phyloP scores from a whole-genome alignment of 176 grass and related monocot species.

The Triticum timopheevii region DNA sequence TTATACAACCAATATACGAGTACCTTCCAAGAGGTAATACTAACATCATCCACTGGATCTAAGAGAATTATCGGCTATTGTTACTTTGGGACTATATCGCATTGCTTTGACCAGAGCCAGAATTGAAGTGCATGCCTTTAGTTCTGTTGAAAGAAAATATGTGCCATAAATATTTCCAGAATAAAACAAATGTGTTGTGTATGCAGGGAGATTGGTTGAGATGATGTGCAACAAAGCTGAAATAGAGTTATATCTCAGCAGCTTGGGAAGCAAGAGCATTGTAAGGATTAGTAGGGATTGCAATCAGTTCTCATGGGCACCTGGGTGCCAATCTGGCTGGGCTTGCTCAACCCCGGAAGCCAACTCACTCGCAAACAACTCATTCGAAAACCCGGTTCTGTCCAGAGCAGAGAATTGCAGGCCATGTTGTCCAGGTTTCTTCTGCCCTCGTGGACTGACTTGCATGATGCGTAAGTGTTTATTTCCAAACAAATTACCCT shows the following conservation, averaged over 20 bases:
- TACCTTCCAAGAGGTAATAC: no score
- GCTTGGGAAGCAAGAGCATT: constrained; percentile 32
- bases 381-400: background rate
- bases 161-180: background rate
- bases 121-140: background rate
- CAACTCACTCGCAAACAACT: background rate
- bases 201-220: constrained; percentile 21
- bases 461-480: constrained; percentile 74
- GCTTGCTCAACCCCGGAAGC: constrained; percentile 21
- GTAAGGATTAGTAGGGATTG: constrained; percentile 56
- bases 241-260: constrained; percentile 28
- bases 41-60: no score
- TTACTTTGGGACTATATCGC: background rate
- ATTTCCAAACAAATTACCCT: background rate
- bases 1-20: no score
- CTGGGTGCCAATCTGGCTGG: constrained; percentile 73
- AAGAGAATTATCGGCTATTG: no score
- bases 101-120: background rate
- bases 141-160: background rate
- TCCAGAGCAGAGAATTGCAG: constrained; percentile 28
- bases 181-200: background rate
- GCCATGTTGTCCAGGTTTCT: constrained; percentile 65
- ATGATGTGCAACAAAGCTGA: constrained; percentile 36
- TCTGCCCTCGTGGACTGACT: constrained; percentile 62
- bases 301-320: constrained; percentile 50